These are phyloP conservation scores for Linaria vulgaris DNA, from an alignment of 257 asterid genomes.

Conservation along the genomic window DNA sequence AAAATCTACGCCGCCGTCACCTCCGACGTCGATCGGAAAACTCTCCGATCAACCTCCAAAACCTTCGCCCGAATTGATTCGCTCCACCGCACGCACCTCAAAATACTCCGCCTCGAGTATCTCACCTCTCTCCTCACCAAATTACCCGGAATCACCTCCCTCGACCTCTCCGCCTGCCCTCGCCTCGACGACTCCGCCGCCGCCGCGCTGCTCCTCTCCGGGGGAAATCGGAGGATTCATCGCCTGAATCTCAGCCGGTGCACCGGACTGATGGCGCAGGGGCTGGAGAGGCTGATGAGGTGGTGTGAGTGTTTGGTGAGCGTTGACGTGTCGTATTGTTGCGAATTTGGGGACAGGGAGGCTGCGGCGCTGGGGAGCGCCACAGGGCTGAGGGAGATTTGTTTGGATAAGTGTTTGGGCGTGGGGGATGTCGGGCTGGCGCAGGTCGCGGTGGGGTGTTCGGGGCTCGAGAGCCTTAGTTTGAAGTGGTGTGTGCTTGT, in stretches of 20 bases:
- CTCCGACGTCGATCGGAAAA: conserved; percentile 47
- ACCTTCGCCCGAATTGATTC: conserved; percentile 52
- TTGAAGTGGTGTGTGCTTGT: conserved; percentile 67
- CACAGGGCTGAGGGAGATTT: conserved; percentile 45
- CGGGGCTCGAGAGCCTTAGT: conserved; percentile 45
- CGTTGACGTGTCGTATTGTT: conserved; percentile 55
- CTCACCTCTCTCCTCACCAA: conserved; percentile 46
- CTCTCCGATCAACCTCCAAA: conserved; percentile 60
- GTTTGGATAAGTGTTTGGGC: conserved; percentile 52
- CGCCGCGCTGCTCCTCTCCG: conserved; percentile 30
- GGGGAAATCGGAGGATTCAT: conserved; percentile 28
- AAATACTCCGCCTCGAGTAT: conserved; percentile 62
- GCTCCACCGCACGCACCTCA: conserved; percentile 55
- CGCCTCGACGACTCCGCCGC: conserved; percentile 46
- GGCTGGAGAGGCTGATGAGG: conserved; percentile 40
- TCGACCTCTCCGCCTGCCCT: conserved; percentile 74
- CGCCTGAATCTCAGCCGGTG: conserved; percentile 54
- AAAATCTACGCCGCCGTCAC: conserved; percentile 37
- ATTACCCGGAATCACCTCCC: conserved; percentile 40
- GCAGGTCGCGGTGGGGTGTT: conserved; percentile 54
- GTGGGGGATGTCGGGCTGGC: conserved; percentile 70
- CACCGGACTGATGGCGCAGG: conserved; percentile 41
- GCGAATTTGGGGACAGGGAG: conserved; percentile 63
- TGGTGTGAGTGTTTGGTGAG: conserved; percentile 40
- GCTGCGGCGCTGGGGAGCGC: conserved; percentile 55